Percentiles rank a stretch among this genome's conserved stretches.
Evolutionary conservation across 768 basidiomycete genomes (phyloP).

Genomic region (Phylloporus sp.): DNA sequence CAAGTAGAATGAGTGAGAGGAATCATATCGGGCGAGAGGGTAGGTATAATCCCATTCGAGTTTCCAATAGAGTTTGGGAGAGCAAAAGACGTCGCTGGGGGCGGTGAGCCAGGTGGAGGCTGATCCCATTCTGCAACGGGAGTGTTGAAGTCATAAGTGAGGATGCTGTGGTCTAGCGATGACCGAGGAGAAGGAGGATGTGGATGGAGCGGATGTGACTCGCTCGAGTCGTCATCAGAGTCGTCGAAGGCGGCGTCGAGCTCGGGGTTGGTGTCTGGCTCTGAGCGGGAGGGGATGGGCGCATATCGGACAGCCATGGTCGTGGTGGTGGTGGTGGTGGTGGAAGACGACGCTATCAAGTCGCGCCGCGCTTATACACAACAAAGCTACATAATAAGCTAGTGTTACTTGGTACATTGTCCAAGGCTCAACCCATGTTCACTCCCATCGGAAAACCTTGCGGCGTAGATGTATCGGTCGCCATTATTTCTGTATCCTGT

Average conservation of each 20-base stretch:
- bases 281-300: slow-evolving; percentile 55
- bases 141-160: slow-evolving; percentile 75
- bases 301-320: slow-evolving; percentile 61
- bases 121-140: slow-evolving; percentile 63
- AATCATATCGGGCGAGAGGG: slow-evolving; percentile 34
- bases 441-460: slow-evolving; percentile 24
- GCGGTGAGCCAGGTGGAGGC: slow-evolving; percentile 83
- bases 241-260: slow-evolving; percentile 89
- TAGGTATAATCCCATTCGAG: slow-evolving; percentile 66
- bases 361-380: slow-evolving; percentile 1
- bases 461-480: slow-evolving; percentile 9
- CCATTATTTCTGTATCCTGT: slow-evolving; percentile 11
- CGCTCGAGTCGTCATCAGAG: slow-evolving; percentile 53
- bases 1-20: slow-evolving; percentile 33
- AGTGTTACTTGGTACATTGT: too few relatives aligned
- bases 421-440: background rate
- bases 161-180: slow-evolving; percentile 25
- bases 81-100: slow-evolving; percentile 56
- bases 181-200: slow-evolving; percentile 27
- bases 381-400: background rate
- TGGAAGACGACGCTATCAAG: background rate
- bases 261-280: slow-evolving; percentile 50
- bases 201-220: slow-evolving; percentile 52
- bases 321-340: slow-evolving; percentile 2
- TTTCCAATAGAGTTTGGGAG: slow-evolving; percentile 72